Evolutionary conservation across 1,284 basidiomycete genomes (phyloP).

Genomic region (Coniophora puteana): DNA sequence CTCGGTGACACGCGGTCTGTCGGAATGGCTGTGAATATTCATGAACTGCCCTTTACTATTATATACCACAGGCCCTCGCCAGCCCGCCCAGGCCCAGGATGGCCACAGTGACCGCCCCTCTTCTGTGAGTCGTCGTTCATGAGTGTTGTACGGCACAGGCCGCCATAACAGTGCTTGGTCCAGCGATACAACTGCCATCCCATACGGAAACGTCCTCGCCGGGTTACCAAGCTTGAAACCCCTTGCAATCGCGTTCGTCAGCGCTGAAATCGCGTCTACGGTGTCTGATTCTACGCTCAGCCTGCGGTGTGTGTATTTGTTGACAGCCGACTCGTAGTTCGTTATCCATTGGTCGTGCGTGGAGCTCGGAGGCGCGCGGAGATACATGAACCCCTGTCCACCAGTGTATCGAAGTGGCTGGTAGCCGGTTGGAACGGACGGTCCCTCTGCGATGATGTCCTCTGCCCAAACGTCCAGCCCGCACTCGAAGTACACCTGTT

Average conservation of each 20-base stretch:
- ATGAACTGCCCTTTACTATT: not conserved
- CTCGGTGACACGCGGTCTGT: conserved; percentile 4
- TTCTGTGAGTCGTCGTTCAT: not conserved
- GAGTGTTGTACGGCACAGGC: not conserved
- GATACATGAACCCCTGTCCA: not conserved
- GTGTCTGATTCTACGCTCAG: not conserved
- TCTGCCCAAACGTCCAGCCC: not conserved
- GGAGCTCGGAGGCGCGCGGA: not conserved
- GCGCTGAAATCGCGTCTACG: conserved; percentile 1
- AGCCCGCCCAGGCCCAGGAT: conserved; percentile 8
- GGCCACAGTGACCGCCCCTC: conserved; percentile 2
- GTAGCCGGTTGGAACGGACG: not conserved
- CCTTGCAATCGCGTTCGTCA: conserved; percentile 1
- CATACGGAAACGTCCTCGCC: conserved; percentile 5
- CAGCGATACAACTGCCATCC: too few relatives aligned
- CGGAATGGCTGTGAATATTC: too few relatives aligned
- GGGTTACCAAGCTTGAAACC: conserved; percentile 1
- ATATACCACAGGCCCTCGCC: conserved; percentile 1
- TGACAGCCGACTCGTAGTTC: not conserved
- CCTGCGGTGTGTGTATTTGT: conserved; percentile 1
- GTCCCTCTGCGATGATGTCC: not conserved
- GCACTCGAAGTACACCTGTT: conserved; percentile 19
- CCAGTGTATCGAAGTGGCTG: not conserved
- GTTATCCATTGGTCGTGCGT: not conserved
- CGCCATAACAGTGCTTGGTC: conserved; percentile 8